A percentile compares a stretch with the other conserved stretches of the same genome.
These are phyloP conservation scores for Colletotrichum falcatum DNA, from an alignment of 2,329 filamentous ascomycete genomes.

Conservation along the genomic window DNA sequence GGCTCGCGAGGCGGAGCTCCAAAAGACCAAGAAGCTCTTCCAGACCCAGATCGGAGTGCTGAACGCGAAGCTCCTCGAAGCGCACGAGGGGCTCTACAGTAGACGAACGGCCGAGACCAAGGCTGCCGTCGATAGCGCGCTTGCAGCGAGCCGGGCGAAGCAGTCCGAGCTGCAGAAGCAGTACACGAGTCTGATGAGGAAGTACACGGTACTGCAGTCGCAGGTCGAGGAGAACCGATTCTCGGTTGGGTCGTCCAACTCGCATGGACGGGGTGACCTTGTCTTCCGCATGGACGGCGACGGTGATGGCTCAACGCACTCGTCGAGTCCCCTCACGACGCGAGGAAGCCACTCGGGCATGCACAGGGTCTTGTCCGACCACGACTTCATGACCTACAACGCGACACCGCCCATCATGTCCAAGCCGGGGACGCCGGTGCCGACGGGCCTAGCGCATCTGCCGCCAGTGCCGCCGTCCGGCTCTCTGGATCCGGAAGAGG, in stretches of 20 bases:
- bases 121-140: conserved; percentile 56
- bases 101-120: conserved; percentile 47
- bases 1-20: conserved; percentile 61
- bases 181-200: conserved; percentile 61
- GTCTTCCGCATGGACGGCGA: conserved; percentile 42
- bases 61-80: conserved; percentile 58
- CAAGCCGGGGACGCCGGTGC: conserved; percentile 46
- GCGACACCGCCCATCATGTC: conserved; percentile 57
- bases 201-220: conserved; percentile 65
- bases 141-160: conserved; percentile 65
- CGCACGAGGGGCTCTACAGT: conserved; percentile 47
- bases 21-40: conserved; percentile 57
- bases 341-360: conserved; percentile 47
- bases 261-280: conserved; percentile 36
- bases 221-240: conserved; percentile 41
- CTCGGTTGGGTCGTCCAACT: conserved; percentile 37
- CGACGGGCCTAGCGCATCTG: conserved; percentile 49
- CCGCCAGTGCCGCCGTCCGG: conserved; percentile 55
- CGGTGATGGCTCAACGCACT: conserved; percentile 41
- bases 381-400: conserved; percentile 58
- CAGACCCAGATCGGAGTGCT: conserved; percentile 62
- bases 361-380: conserved; percentile 58
- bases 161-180: conserved; percentile 67
- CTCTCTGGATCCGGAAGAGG: conserved; percentile 44
- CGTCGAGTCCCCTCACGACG: conserved; percentile 54